Conservation (phyloP, 345 rosid genomes). For the Gossypium rotundifolium region DNA sequence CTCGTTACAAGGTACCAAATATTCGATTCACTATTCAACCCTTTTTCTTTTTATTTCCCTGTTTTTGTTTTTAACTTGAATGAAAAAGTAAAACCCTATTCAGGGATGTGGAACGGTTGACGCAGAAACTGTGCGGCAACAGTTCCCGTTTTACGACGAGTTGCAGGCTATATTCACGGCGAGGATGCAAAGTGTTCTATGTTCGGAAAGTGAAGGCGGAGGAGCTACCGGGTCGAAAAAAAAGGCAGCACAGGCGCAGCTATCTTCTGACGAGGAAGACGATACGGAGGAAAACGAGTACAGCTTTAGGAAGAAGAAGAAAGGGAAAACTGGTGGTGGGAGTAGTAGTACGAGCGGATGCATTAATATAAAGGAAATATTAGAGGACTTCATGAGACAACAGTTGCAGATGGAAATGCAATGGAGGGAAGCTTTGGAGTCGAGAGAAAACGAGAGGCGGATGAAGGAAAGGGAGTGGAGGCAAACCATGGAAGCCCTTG, state of each 20-base stretch:
- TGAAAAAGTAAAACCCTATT: neutral
- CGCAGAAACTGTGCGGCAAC: constrained; percentile 62
- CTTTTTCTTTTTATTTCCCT: neutral
- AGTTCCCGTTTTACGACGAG: constrained; percentile 77
- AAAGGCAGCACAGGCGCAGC: constrained; percentile 30
- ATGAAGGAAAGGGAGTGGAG: constrained; percentile 86
- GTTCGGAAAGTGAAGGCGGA: constrained; percentile 69
- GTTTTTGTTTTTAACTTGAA: too few species aligned
- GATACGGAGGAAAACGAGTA: constrained; percentile 50
- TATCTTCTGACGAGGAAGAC: constrained; percentile 77
- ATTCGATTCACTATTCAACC: neutral
- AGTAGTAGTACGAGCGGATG: constrained; percentile 6
- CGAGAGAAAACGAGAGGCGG: constrained; percentile 69
- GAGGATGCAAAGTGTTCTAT: constrained; percentile 68
- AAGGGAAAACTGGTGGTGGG: constrained; percentile 25
- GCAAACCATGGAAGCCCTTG: constrained; percentile 70
- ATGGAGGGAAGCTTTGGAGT: constrained; percentile 81
- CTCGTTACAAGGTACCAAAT: constrained; percentile 74
- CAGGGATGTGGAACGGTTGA: constrained; percentile 91
- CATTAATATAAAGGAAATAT: constrained; percentile 38
- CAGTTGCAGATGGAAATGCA: constrained; percentile 70
- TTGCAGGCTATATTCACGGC: constrained; percentile 54
- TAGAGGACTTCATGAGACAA: constrained; percentile 81
- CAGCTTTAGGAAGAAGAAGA: constrained; percentile 41
- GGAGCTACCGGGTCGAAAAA: constrained; percentile 41